Conservation (phyloP, 768 basidiomycete genomes). For the Tephrocybe sp. region DNA sequence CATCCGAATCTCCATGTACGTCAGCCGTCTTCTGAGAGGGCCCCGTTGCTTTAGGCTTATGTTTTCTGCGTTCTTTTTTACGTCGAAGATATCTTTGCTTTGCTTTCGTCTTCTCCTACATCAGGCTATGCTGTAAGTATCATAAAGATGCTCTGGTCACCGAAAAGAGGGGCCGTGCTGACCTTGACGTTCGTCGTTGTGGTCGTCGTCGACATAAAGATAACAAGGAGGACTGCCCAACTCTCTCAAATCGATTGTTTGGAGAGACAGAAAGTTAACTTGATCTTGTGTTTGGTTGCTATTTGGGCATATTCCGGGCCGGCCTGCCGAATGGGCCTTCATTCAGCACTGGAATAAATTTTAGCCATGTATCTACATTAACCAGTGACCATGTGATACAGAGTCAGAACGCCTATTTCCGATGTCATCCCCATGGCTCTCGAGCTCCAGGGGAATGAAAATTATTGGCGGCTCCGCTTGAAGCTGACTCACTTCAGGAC, state of each 20-base stretch:
- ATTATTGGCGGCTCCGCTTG: too few species aligned
- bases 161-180: constrained; percentile 1
- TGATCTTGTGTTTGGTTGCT: constrained; percentile 5
- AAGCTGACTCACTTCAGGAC: too few species aligned
- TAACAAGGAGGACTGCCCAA: background rate
- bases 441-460: too few species aligned
- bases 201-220: constrained; percentile 1
- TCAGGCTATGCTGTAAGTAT: constrained; percentile 20
- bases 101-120: constrained; percentile 64
- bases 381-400: too few species aligned
- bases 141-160: constrained; percentile 12
- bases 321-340: too few species aligned
- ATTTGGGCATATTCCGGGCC: too few species aligned
- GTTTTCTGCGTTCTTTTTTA: constrained; percentile 68
- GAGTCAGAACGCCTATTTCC: too few species aligned
- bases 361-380: too few species aligned
- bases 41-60: constrained; percentile 20
- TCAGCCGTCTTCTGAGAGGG: constrained; percentile 1
- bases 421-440: too few species aligned
- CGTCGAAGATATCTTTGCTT: constrained; percentile 72
- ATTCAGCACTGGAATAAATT: too few species aligned
- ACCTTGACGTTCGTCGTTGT: constrained; percentile 12
- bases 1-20: constrained; percentile 20
- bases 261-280: too few species aligned
- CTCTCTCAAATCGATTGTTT: too few species aligned